Base-by-base conservation (phyloP, 345 rosid genomes). In the Pugionium cornutum region DNA sequence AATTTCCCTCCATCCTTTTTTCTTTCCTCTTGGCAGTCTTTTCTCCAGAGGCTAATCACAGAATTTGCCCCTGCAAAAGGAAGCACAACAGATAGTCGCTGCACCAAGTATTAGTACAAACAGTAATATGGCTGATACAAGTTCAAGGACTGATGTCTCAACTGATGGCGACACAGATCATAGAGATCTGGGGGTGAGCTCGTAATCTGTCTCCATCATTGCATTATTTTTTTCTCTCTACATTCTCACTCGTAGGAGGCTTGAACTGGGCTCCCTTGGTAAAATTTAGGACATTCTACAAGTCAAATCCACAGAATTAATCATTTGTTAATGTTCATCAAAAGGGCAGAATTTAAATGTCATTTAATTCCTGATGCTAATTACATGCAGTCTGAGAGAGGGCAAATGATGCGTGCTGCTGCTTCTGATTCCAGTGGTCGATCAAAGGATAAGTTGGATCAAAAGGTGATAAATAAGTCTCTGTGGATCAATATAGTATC, bases 391-490 rank as follows among this genome's bases (percentile, higher is more conserved):
- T 75, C 77, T 59, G 97, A 83, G 76, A 76, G 83, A 75, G 92
- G 81, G 56, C 86, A 70, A 53, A 35, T 34, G 66, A 66, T 67
- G 64, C 86, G 59, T 61, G 46, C 79, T 64, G 75, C 25, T 52
- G 88, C 78, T 40, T 89, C 89, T 25, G 97, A 92, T 80, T 89
- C 97, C 36, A 89, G 97, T 63, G 97, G 84, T 70, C 86, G 88
- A 78, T 88, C 91, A 68, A 92, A 86, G 80, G 98, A 89, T 75
- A 92, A 83, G 76, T 44, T 80, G 50, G 97, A 92, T 73, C 97
- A 92, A 66, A 92, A 92, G 96, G 98, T 92, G 30, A 62, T 45
- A 27, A 3, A 6, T 64, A 62, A 42, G 55, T 67, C 37, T 60
- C 46, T 41, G 29, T 4, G 28, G 30, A 51, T 43, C 45, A 57